Evolutionary conservation across 208 protist species (phyloP).

Genomic region (Naegleria lovaniensis): DNA sequence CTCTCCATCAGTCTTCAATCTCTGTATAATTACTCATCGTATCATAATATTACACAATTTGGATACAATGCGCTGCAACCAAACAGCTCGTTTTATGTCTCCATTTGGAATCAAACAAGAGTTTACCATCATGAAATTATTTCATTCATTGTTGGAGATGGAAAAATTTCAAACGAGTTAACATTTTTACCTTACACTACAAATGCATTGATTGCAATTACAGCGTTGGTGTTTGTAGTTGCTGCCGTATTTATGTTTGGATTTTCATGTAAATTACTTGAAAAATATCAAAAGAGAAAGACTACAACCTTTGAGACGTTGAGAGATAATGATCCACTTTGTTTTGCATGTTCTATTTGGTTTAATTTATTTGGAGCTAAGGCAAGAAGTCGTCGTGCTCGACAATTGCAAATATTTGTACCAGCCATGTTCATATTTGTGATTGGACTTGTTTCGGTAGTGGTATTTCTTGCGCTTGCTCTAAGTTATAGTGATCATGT

Average conservation of each 20-base stretch:
- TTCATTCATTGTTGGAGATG: neutral
- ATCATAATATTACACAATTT: neutral
- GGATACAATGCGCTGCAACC: neutral
- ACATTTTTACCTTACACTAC: neutral
- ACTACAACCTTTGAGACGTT: neutral
- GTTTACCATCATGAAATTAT: neutral
- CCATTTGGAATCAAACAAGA: neutral
- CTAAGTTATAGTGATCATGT: neutral
- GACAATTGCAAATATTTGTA: neutral
- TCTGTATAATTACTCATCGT: neutral
- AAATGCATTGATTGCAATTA: neutral
- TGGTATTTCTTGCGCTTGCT: neutral
- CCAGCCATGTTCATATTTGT: neutral
- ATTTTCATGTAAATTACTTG: neutral
- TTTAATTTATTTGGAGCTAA: neutral
- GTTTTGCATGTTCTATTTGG: neutral
- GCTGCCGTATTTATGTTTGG: neutral
- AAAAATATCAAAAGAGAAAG: neutral
- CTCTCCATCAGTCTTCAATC: neutral
- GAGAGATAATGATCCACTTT: neutral
- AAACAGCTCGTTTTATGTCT: neutral
- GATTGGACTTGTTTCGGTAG: neutral
- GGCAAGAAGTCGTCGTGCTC: neutral
- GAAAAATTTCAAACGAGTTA: neutral
- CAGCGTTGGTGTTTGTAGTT: neutral